Evolutionary conservation across 257 asterid species (phyloP).

Genomic region (Henckelia pumila): DNA sequence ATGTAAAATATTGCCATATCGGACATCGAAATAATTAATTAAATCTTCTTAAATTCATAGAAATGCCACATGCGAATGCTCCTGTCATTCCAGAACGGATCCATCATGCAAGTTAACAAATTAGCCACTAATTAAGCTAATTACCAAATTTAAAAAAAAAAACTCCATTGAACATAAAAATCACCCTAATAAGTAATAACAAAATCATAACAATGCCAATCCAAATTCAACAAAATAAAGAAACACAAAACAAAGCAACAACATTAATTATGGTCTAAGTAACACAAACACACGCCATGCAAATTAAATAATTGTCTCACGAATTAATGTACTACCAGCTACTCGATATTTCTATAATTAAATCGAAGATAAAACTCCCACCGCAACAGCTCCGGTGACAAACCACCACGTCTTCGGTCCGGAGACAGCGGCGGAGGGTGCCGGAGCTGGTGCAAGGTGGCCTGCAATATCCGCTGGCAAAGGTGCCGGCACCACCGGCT

Average conservation of each 20-base stretch:
- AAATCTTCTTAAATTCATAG: no score
- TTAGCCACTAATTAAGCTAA: no score
- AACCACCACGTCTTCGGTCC: constrained; percentile 14
- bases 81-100: not conserved
- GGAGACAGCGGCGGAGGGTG: constrained; percentile 30
- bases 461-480: not conserved
- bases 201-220: no score
- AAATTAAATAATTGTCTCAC: not conserved
- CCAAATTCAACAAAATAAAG: not conserved
- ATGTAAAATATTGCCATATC: no score
- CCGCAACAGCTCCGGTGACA: constrained; percentile 11
- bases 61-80: not conserved
- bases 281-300: not conserved
- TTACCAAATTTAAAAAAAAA: no score
- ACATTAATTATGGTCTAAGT: not conserved
- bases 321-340: not conserved
- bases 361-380: constrained; percentile 25
- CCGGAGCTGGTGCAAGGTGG: constrained; percentile 20
- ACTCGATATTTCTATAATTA: constrained; percentile 16
- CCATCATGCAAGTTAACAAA: not conserved
- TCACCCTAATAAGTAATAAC: no score
- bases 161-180: no score
- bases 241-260: not conserved
- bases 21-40: no score
- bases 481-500: not conserved